These are phyloP conservation scores for Rhodotorula kratochvilovae DNA, from an alignment of 768 basidiomycete species.

Conservation along the genomic window DNA sequence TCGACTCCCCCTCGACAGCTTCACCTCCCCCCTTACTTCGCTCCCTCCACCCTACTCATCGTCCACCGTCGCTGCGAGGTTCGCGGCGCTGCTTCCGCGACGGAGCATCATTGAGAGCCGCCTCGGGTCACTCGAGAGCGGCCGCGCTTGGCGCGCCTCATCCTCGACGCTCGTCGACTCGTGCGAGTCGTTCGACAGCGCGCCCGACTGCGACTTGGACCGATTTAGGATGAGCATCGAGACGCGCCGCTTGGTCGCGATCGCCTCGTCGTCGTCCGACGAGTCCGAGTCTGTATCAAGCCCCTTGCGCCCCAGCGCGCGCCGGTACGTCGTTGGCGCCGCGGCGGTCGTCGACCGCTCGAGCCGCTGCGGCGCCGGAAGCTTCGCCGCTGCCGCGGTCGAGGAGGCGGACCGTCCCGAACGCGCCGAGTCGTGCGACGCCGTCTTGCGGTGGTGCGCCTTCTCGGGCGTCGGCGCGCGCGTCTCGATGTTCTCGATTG, in stretches of 20 bases:
- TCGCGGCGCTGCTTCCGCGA: conserved; percentile 3
- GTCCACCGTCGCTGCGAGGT: neutral
- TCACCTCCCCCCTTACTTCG: no score
- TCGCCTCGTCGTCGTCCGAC: conserved; percentile 9
- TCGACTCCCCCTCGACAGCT: no score
- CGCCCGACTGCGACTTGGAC: conserved; percentile 9
- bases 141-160: neutral
- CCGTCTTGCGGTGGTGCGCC: neutral
- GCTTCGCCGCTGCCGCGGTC: no score
- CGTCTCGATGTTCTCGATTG: conserved; percentile 30
- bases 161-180: neutral
- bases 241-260: conserved; percentile 8
- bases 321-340: neutral
- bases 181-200: neutral
- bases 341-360: neutral
- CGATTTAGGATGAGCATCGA: conserved; percentile 16
- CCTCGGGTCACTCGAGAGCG: conserved; percentile 13
- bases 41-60: neutral
- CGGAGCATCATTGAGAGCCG: conserved; percentile 18
- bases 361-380: neutral
- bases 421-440: neutral
- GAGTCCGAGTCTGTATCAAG: conserved; percentile 1
- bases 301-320: conserved; percentile 2
- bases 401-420: neutral
- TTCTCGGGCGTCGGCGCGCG: neutral